Evolutionary conservation across 176 grass and related monocot species (phyloP), one percentile per base, ranked within the genome.

Genomic region (Thinopyrum elongatum): DNA sequence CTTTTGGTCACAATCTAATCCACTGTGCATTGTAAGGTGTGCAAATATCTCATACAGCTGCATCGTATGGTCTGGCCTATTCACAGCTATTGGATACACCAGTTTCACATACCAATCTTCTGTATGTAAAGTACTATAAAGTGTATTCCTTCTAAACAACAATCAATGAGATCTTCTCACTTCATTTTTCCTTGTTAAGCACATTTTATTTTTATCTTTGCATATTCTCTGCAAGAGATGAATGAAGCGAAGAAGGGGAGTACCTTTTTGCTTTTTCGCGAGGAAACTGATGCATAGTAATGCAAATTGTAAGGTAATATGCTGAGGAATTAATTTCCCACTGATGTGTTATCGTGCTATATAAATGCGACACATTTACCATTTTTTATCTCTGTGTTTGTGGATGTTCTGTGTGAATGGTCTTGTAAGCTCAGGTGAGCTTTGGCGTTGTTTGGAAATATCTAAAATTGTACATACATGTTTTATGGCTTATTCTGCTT

Each of bases 181-280:
- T 78, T 25, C 68, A 51, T 86, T 28, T 63, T 68, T 25, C 64
- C 74, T 82, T 82, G 55, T 64, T 81, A 87, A 74, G 89, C 74
- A 72, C 84, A 42, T 78, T 86, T 84, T 88, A 70, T 91, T 94
- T 92, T 99, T 85, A 92, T 95, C 39, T 74, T 89, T 85, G 57
- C 69, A 89, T 88, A 92, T 92, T 95, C 81, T 91, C 94, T 97
- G 95, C 95, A 97, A 97, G 95, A 97, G 88, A 92, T 79, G 75
- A 83, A 84, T 85, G 88, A 85, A 89, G 87, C 62, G 84, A 94
- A 92, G 84, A 19, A 62, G 81, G 63, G 69, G 76, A 64, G 41
- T 87, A 75, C 81, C 27, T 76, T 89, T 89, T 89, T 91, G 36
- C 64, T 81, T 83, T 84, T 90, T 36, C 4, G 0, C 44, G 64